Evolutionary conservation across 2,329 filamentous ascomycete genomes (phyloP).

Genomic region (Bimuria novae-zelandiae): DNA sequence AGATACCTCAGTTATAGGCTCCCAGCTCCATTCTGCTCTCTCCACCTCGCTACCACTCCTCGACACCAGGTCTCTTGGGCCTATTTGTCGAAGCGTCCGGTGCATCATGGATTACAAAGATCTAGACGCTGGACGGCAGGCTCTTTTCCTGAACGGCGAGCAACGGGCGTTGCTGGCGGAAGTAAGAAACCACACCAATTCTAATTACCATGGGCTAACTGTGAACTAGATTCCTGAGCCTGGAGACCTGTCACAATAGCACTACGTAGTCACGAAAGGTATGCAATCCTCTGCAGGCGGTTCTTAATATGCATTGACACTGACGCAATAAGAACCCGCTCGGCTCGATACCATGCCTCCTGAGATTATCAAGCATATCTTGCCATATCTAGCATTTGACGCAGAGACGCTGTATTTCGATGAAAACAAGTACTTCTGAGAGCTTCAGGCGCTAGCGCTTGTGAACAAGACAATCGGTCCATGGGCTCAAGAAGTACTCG

Average conservation of each 20-base stretch:
- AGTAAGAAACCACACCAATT: neutral
- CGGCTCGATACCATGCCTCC: neutral
- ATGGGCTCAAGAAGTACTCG: neutral
- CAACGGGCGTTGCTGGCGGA: neutral
- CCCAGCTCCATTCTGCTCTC: too few relatives aligned
- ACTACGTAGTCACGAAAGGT: neutral
- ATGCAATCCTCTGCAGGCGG: neutral
- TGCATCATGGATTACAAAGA: neutral
- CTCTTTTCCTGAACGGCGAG: neutral
- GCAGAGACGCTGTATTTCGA: neutral
- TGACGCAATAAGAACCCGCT: neutral
- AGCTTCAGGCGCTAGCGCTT: neutral
- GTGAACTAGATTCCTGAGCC: too few relatives aligned
- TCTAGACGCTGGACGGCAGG: neutral
- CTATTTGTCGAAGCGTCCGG: too few relatives aligned
- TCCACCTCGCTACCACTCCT: too few relatives aligned
- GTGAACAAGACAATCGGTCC: neutral
- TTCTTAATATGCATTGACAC: neutral
- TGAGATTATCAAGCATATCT: neutral
- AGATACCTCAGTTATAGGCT: too few relatives aligned
- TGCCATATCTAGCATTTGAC: neutral
- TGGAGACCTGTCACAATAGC: neutral
- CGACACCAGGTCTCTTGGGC: too few relatives aligned
- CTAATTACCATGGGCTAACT: neutral
- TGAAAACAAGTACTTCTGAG: too few relatives aligned